Evolutionary conservation across 768 basidiomycete species (phyloP).

Genomic region (Podaxis carcinomalis): DNA sequence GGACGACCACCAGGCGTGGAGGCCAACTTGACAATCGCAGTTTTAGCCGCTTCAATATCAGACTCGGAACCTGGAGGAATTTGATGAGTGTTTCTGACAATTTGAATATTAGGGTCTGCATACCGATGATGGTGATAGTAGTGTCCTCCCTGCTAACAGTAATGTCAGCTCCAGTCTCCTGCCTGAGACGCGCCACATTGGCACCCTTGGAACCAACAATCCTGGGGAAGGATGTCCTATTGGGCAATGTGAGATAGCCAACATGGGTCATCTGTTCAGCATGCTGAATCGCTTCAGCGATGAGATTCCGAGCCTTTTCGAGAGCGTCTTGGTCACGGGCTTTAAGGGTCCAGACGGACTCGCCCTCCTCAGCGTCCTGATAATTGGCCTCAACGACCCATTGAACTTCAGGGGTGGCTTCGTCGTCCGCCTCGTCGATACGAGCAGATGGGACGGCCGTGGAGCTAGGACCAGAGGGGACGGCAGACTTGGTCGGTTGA

Average conservation of each 20-base stretch:
- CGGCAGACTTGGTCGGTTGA: constrained; percentile 54
- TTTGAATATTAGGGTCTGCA: constrained; percentile 20
- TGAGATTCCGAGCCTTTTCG: constrained; percentile 65
- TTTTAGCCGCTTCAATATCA: constrained; percentile 69
- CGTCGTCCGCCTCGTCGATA: constrained; percentile 76
- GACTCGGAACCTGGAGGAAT: constrained; percentile 54
- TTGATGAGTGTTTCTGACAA: constrained; percentile 6
- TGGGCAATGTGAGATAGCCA: constrained; percentile 79
- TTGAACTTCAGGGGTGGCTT: constrained; percentile 37
- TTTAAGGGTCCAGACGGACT: constrained; percentile 81
- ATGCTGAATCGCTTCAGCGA: constrained; percentile 66
- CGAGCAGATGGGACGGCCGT: constrained; percentile 55
- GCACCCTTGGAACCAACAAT: constrained; percentile 92
- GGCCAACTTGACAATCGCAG: constrained; percentile 65
- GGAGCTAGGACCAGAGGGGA: constrained; percentile 52
- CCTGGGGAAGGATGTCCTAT: constrained; percentile 84
- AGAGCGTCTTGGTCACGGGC: constrained; percentile 74
- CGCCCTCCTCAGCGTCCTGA: constrained; percentile 76
- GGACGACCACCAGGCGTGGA: constrained; percentile 33
- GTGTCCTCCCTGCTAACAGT: constrained; percentile 85
- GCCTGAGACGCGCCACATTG: constrained; percentile 83
- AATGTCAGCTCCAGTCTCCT: constrained; percentile 89
- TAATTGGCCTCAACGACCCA: constrained; percentile 84
- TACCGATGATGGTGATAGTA: constrained; percentile 85
- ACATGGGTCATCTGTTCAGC: constrained; percentile 74